phyloP scores from a whole-genome alignment of 2,329 filamentous ascomycete species.

The Trichoderma citrinoviride region DNA sequence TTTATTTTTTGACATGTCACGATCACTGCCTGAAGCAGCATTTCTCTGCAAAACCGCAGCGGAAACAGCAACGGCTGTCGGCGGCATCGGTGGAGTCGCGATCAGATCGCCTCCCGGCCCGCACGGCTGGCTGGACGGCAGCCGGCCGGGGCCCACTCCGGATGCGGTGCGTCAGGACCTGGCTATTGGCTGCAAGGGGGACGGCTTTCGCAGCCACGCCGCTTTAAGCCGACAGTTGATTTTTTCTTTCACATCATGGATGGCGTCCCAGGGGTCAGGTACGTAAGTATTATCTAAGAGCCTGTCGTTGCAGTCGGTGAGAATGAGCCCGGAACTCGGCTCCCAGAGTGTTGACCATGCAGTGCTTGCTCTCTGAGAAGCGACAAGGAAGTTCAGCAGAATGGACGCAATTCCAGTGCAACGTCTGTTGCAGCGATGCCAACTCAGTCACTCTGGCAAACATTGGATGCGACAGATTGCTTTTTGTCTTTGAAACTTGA shows the following conservation, averaged over 20 bases:
- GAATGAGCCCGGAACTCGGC: not conserved
- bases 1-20: not conserved
- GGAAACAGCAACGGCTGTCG: conserved; percentile 26
- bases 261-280: not conserved
- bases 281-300: conserved; percentile 19
- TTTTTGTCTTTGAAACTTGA: not conserved
- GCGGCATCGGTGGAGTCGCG: conserved; percentile 27
- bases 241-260: not conserved
- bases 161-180: not conserved
- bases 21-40: not conserved
- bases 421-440: too few relatives aligned
- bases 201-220: conserved; percentile 14
- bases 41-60: not conserved
- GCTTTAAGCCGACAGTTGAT: not conserved
- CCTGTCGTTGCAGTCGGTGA: not conserved
- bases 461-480: not conserved
- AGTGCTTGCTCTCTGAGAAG: not conserved
- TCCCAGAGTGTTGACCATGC: not conserved
- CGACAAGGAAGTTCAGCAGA: too few relatives aligned
- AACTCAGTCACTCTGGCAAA: too few relatives aligned
- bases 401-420: too few relatives aligned
- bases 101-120: conserved; percentile 14
- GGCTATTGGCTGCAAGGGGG: not conserved
- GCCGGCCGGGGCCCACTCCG: conserved; percentile 24
- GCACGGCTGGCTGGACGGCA: conserved; percentile 21